Conservation (phyloP, 352 stramenopile species). For the Pythium dissimile region DNA sequence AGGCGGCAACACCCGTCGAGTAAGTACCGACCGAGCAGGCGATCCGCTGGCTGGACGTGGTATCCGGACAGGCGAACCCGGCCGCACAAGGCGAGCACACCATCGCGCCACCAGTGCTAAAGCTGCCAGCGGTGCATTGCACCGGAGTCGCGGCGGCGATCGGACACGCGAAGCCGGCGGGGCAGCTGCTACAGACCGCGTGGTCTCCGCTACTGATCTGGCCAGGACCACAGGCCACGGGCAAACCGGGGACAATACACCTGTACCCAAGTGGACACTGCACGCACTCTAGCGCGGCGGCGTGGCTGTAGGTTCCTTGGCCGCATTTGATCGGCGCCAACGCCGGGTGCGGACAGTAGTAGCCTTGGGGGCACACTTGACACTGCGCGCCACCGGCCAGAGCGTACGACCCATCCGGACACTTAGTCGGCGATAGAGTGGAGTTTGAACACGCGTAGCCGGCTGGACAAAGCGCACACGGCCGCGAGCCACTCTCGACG, state of each 20-base stretch:
- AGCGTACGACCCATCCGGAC: conserved; percentile 35
- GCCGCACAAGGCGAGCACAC: conserved; percentile 56
- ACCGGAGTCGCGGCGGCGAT: conserved; percentile 30
- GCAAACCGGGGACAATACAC: conserved; percentile 27
- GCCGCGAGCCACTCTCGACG: conserved; percentile 7
- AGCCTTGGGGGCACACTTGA: conserved; percentile 34
- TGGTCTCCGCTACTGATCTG: conserved; percentile 46
- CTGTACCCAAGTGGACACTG: conserved; percentile 44
- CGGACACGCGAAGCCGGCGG: conserved; percentile 45
- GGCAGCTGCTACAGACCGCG: conserved; percentile 39
- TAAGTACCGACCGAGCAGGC: conserved; percentile 58
- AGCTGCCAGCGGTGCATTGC: conserved; percentile 51
- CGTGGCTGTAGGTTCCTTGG: conserved; percentile 20
- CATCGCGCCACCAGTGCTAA: conserved; percentile 48
- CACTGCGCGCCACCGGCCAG: conserved; percentile 41
- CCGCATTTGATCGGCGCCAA: conserved; percentile 9
- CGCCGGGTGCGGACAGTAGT: conserved; percentile 16
- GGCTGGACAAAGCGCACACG: conserved; percentile 42
- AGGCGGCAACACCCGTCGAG: conserved; percentile 39
- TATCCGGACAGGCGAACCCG: conserved; percentile 75
- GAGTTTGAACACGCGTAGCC: conserved; percentile 27
- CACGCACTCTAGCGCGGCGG: conserved; percentile 35
- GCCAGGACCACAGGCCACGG: conserved; percentile 31
- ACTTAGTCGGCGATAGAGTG: conserved; percentile 7
- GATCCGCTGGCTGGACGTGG: conserved; percentile 37